phyloP scores from a whole-genome alignment of 345 rosid species.

The Kandelia obovata region DNA sequence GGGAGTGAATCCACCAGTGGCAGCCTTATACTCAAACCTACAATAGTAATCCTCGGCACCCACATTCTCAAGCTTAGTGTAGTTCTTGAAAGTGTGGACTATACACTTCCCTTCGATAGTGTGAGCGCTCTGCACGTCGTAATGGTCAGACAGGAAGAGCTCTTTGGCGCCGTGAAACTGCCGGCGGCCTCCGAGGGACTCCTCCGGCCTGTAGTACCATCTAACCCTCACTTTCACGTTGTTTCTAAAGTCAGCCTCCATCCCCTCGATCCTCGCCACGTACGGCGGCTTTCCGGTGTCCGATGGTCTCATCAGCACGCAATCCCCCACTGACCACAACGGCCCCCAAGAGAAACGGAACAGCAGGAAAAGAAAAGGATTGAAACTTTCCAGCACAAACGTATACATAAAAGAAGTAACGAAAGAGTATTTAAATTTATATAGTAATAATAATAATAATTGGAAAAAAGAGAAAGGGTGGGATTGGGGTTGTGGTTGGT shows the following conservation, averaged over 20 bases:
- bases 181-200: conserved; percentile 76
- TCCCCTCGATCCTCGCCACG: conserved; percentile 76
- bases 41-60: conserved; percentile 78
- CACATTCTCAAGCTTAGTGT: conserved; percentile 71
- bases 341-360: conserved; percentile 8
- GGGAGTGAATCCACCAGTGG: conserved; percentile 78
- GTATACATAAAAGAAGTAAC: background rate
- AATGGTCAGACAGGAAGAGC: conserved; percentile 85
- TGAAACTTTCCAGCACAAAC: background rate
- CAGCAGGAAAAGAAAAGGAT: conserved; percentile 7
- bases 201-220: conserved; percentile 93
- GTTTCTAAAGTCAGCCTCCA: conserved; percentile 62
- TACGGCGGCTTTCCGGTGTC: conserved; percentile 70
- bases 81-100: conserved; percentile 74
- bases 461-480: background rate
- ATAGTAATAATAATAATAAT: background rate
- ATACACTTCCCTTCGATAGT: conserved; percentile 82
- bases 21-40: conserved; percentile 82
- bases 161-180: conserved; percentile 91
- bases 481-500: too few species aligned
- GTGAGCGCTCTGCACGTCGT: conserved; percentile 71
- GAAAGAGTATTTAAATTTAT: too few species aligned
- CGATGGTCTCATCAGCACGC: conserved; percentile 81
- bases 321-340: conserved; percentile 54
- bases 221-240: conserved; percentile 68